phyloP scores from a whole-genome alignment of 768 basidiomycete genomes.

The Chalciporus sphaerocephalus region DNA sequence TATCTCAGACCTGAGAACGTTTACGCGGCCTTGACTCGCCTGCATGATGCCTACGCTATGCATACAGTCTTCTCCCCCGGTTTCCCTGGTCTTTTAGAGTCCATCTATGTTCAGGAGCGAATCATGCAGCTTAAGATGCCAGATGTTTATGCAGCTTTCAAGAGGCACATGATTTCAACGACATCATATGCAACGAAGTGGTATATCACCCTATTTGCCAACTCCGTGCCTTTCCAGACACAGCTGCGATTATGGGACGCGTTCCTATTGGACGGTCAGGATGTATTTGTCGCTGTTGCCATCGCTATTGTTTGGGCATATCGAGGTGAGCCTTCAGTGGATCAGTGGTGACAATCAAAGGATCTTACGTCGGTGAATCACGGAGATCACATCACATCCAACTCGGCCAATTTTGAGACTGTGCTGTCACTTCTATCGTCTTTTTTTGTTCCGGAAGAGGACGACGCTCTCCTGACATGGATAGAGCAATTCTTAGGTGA shows the following conservation, averaged over 20 bases:
- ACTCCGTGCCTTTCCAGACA: slow-evolving; percentile 92
- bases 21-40: slow-evolving; percentile 77
- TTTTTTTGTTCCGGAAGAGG: slow-evolving; percentile 91
- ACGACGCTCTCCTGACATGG: slow-evolving; percentile 80
- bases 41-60: slow-evolving; percentile 86
- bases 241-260: slow-evolving; percentile 95
- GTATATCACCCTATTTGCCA: slow-evolving; percentile 98
- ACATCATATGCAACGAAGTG: slow-evolving; percentile 97
- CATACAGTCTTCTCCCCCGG: slow-evolving; percentile 89
- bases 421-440: slow-evolving; percentile 88
- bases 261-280: slow-evolving; percentile 85
- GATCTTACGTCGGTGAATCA: slow-evolving; percentile 2
- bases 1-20: slow-evolving; percentile 90
- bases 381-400: slow-evolving; percentile 78
- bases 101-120: slow-evolving; percentile 94
- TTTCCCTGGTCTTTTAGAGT: slow-evolving; percentile 91
- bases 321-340: slow-evolving; percentile 51
- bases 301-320: slow-evolving; percentile 90
- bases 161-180: slow-evolving; percentile 85
- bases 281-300: slow-evolving; percentile 81
- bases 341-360: neutral
- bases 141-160: slow-evolving; percentile 79
- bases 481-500: slow-evolving; percentile 56
- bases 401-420: slow-evolving; percentile 83
- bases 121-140: slow-evolving; percentile 87